Conservation (phyloP, 2,329 filamentous ascomycete species). For the Neonectria sp. region DNA sequence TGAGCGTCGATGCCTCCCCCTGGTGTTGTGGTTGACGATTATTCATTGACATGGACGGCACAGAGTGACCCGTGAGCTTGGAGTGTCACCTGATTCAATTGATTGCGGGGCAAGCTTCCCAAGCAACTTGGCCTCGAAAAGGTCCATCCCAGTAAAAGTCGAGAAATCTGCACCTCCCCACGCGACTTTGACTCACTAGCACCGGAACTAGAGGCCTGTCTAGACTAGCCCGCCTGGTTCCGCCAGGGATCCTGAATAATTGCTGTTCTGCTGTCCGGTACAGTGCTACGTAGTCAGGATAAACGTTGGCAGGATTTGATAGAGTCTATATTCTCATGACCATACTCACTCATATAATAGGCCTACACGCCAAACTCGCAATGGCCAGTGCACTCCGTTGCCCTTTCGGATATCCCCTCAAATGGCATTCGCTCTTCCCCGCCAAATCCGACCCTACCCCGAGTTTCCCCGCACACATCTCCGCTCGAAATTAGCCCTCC, state of each 20-base stretch:
- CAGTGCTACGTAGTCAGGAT: slow-evolving; percentile 2
- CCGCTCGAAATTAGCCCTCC: background rate
- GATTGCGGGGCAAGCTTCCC: slow-evolving; percentile 27
- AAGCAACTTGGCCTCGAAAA: slow-evolving; percentile 14
- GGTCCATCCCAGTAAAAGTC: slow-evolving; percentile 17
- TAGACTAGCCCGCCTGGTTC: slow-evolving; percentile 1
- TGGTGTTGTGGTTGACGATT: slow-evolving; percentile 14
- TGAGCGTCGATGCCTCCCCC: slow-evolving; percentile 6
- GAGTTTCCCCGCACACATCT: slow-evolving; percentile 25
- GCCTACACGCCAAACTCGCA: background rate
- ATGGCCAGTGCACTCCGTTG: background rate
- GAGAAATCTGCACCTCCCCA: slow-evolving; percentile 15
- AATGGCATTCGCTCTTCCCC: background rate
- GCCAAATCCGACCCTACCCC: slow-evolving; percentile 16
- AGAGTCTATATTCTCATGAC: background rate
- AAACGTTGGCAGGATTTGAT: background rate
- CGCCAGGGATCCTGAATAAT: slow-evolving; percentile 22
- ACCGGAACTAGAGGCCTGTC: background rate
- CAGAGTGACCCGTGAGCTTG: slow-evolving; percentile 18
- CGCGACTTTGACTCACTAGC: slow-evolving; percentile 24
- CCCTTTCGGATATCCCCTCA: background rate
- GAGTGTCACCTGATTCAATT: slow-evolving; percentile 29
- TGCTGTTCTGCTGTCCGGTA: background rate
- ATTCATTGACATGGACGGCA: background rate
- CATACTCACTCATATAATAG: background rate